Conservation (phyloP, 441 rosid species). For the Adansonia grandidieri region DNA sequence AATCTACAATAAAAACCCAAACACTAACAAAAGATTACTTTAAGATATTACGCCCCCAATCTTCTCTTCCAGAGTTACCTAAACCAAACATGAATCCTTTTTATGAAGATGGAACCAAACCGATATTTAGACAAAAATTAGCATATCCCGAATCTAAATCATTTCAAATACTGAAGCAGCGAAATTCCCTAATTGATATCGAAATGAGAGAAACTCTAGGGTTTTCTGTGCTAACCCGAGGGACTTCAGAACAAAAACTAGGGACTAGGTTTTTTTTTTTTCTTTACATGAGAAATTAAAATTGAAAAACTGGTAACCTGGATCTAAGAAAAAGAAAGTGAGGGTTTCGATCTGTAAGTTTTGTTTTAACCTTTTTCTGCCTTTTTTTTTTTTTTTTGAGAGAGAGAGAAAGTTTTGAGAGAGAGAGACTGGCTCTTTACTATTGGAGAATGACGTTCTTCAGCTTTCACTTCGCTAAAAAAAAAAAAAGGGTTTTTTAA, state of each 20-base stretch:
- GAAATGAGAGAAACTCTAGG: constrained; percentile 32
- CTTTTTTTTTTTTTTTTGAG: neutral
- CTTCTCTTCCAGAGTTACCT: constrained; percentile 20
- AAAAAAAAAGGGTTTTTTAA: neutral
- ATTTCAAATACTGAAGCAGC: constrained; percentile 23
- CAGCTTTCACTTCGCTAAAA: neutral
- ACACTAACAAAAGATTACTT: constrained; percentile 3
- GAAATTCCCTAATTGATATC: constrained; percentile 29
- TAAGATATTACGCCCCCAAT: constrained; percentile 14
- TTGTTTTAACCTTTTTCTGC: neutral
- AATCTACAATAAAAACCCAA: constrained; percentile 31
- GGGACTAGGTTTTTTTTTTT: constrained; percentile 32
- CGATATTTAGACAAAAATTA: constrained; percentile 27
- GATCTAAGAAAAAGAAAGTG: constrained; percentile 1
- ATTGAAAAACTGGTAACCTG: constrained; percentile 32
- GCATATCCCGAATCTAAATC: constrained; percentile 34
- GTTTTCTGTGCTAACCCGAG: constrained; percentile 39
- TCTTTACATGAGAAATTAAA: constrained; percentile 16
- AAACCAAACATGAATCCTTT: constrained; percentile 20
- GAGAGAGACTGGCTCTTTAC: constrained; percentile 5
- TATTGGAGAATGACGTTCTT: constrained; percentile 22
- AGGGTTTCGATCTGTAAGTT: constrained; percentile 42
- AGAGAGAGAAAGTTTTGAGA: constrained; percentile 23
- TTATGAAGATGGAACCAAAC: constrained; percentile 28
- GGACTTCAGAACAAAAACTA: constrained; percentile 31